Evolutionary conservation across 2,329 filamentous ascomycete genomes (phyloP), one percentile per base, ranked within the genome.

Genomic region (Neofusicoccum cordaticola): DNA sequence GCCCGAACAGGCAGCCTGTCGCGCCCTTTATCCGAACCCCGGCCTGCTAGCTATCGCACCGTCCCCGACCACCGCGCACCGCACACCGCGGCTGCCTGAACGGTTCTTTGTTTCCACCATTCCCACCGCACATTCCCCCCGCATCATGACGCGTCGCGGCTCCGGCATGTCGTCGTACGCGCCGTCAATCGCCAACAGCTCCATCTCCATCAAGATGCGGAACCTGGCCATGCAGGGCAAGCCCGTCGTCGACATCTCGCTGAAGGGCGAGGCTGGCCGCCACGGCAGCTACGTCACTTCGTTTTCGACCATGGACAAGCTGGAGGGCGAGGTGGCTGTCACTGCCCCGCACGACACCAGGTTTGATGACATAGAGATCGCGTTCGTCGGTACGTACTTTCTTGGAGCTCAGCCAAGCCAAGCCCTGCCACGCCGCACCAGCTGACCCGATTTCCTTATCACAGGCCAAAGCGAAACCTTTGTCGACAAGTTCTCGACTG

Each of bases 331-430:
- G 31, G 82, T 84, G 5, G 78, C 74, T 17, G 78, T 88, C 63
- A 80, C 78, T 22, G 77, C 82, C 2, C 75, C 79, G n/a, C 75
- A 78, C 53, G 84, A 87, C 58, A 85, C 79, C 3, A 76, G 77
- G 41, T 88, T 88, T 69, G 85, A 88, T 53, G 80, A 85, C 8
- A 74, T 88, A 42, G 81, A 85, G 35, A 86, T 88, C 69, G 79
- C 83, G 3, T 85, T 88, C 64, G 78, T 85, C 67, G 86, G 84
- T 84, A 72, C 67, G 76, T 73, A 47, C n/a, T 45, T 52, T 50
- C 19, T 6, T 58, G 31, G 27, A 22, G 17, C 37, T 35, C 41
- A 8, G n/a, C 39, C 61, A 15, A 56, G 11, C 41, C 27, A 15
- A 56, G 11, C 41, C 27, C 22, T 19, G 13, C 7, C 39, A 3